These are phyloP conservation scores for Mycena maculata DNA, from an alignment of 768 basidiomycete genomes.

Conservation along the genomic window DNA sequence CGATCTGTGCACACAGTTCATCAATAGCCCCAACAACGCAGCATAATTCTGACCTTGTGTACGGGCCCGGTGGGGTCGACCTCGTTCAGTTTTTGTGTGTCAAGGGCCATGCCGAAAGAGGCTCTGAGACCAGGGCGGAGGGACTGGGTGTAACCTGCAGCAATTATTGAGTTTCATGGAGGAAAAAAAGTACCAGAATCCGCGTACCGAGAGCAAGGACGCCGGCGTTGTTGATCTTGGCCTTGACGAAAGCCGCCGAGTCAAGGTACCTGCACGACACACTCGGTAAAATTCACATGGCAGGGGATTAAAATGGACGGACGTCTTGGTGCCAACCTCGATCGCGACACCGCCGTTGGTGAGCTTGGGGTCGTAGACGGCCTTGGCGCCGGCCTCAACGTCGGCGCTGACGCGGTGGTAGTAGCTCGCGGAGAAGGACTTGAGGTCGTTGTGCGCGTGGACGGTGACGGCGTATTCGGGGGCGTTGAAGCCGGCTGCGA, in stretches of 20 bases:
- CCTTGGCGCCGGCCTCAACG: slow-evolving; percentile 96
- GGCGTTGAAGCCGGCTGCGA: slow-evolving; percentile 94
- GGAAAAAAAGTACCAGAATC: slow-evolving; percentile 4
- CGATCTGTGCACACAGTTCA: slow-evolving; percentile 59
- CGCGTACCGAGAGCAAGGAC: slow-evolving; percentile 82
- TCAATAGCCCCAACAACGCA: neutral
- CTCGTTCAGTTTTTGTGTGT: slow-evolving; percentile 92
- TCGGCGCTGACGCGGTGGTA: slow-evolving; percentile 95
- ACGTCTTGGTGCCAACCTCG: slow-evolving; percentile 97
- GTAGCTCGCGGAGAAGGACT: slow-evolving; percentile 94
- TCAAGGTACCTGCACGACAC: slow-evolving; percentile 74
- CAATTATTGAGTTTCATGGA: slow-evolving; percentile 27
- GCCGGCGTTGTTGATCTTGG: slow-evolving; percentile 98
- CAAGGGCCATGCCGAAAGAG: slow-evolving; percentile 93
- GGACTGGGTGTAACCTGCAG: slow-evolving; percentile 86
- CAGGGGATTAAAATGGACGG: slow-evolving; percentile 45
- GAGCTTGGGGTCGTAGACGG: slow-evolving; percentile 94
- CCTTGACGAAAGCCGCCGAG: slow-evolving; percentile 92
- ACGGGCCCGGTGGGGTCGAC: slow-evolving; percentile 69
- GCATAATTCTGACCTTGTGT: slow-evolving; percentile 69
- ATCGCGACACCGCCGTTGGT: slow-evolving; percentile 87
- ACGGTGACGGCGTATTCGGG: slow-evolving; percentile 95
- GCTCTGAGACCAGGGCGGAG: slow-evolving; percentile 95
- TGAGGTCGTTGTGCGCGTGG: slow-evolving; percentile 95
- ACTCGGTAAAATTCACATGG: slow-evolving; percentile 9